Conservation (phyloP, 495 filamentous ascomycete species). For the Xylaria bambusicola region DNA sequence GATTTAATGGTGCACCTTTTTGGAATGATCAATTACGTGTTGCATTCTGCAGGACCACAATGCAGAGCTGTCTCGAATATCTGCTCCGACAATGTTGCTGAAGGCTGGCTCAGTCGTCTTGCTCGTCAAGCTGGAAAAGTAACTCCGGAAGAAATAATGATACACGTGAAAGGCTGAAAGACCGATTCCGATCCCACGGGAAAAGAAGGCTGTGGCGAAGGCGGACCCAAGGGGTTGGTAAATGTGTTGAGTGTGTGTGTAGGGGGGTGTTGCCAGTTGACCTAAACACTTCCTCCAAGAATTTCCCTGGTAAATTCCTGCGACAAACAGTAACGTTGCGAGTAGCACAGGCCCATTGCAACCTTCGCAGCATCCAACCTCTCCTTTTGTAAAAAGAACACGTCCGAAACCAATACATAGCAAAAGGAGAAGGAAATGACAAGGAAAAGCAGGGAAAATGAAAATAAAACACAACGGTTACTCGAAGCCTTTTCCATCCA, state of each 20-base stretch:
- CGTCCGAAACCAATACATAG: conserved; percentile 17
- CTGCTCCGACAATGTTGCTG: conserved; percentile 38
- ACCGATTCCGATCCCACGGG: conserved; percentile 32
- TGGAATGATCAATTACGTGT: conserved; percentile 43
- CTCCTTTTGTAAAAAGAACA: conserved; percentile 17
- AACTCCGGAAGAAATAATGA: conserved; percentile 40
- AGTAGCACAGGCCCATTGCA: conserved; percentile 25
- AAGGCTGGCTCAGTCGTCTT: conserved; percentile 38
- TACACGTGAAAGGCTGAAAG: conserved; percentile 38
- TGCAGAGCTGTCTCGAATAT: conserved; percentile 39
- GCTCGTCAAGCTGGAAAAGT: conserved; percentile 36
- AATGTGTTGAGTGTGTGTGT: conserved; percentile 23
- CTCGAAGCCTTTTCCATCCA: conserved; percentile 38
- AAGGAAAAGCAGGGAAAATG: conserved; percentile 21
- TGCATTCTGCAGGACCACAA: conserved; percentile 38
- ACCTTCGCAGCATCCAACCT: conserved; percentile 27
- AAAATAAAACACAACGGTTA: conserved; percentile 25
- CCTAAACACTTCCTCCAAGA: conserved; percentile 19
- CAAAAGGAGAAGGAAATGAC: conserved; percentile 19
- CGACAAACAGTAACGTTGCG: conserved; percentile 14
- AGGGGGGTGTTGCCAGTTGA: conserved; percentile 20
- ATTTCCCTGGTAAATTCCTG: conserved; percentile 14
- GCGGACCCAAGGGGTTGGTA: conserved; percentile 22
- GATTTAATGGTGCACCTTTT: conserved; percentile 39
- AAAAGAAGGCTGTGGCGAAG: conserved; percentile 26